These are phyloP conservation scores for Neckera pumila DNA, from an alignment of 225 moss, liverwort and hornwort genomes.

Conservation along the genomic window DNA sequence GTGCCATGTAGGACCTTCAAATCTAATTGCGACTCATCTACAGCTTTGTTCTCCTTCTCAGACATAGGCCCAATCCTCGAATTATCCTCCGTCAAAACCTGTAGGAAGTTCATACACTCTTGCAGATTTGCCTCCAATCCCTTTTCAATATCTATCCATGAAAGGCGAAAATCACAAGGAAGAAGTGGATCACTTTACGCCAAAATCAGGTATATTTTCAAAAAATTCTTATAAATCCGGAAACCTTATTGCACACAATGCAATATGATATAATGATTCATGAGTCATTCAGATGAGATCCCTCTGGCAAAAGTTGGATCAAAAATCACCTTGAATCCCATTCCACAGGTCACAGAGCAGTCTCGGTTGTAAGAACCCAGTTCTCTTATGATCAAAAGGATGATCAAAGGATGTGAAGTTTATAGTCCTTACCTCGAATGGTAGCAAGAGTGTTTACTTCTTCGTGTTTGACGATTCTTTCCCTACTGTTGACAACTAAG, in stretches of 20 bases:
- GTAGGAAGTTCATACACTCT: conserved; percentile 23
- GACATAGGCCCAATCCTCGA: background rate
- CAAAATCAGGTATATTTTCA: background rate
- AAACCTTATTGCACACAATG: background rate
- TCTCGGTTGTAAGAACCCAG: background rate
- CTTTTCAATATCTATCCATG: conserved; percentile 29
- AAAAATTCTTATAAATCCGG: background rate
- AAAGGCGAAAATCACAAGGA: background rate
- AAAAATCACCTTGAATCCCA: background rate
- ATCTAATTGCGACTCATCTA: background rate
- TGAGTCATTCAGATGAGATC: background rate
- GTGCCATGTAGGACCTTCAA: background rate
- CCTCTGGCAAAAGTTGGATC: background rate
- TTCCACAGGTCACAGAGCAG: background rate
- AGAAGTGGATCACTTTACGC: background rate
- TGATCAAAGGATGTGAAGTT: background rate
- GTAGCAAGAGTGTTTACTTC: conserved; percentile 12
- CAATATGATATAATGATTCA: background rate
- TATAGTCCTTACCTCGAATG: conserved; percentile 1
- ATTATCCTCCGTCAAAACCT: conserved; percentile 13
- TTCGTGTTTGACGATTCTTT: background rate
- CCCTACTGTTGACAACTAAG: background rate
- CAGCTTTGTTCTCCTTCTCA: conserved; percentile 5
- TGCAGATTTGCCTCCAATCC: conserved; percentile 36
- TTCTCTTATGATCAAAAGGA: background rate